Base-by-base conservation (phyloP, 257 asterid genomes). In the Datura wrightii region DNA sequence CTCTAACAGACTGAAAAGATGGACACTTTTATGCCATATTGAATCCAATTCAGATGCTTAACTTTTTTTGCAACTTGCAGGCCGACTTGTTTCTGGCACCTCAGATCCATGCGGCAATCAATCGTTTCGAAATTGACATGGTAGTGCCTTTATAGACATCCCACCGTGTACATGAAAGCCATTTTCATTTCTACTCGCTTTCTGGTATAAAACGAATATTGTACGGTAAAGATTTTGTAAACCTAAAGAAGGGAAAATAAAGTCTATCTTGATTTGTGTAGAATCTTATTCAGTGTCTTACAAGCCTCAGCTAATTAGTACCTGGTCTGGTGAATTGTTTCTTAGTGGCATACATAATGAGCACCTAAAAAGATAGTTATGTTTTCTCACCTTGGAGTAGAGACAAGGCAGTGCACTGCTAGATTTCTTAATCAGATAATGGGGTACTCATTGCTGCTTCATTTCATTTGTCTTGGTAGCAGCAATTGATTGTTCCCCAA, bases 41-140 rank as follows among this genome's bases (percentile, higher is more conserved):
- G 31, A 13, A 76, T 50, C 82, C 46, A 24, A 52, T 52, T 76
- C 63, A 50, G 63, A 76, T 76, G 63, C 46, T 76, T 14, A 52
- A 24, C 63, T 76, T 76, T 19, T 50, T 48, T 60, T 50, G 72
- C 59, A 60, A 60, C 76, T 56, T 90, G 86, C 94, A 92, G 98
- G 98, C 93, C 86, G 98, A 94, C 90, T 62, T 92, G 80, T 94
- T 90, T 89, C 84, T 94, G 88, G 95, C 95, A 24, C 98, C 98
- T 83, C 97, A 94, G 88, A 90, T 94, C 81, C 92, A 92, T 56
- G 93, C 85, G 48, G 91, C 93, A 48, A 81, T 91, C 85, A 86
- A 70, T 82, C 91, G 92, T 83, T 92, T 94, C 90, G 87, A 69
- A 48, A 42, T 94, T 79, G 93, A 92, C 89, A 90, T 92, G 93